These are phyloP conservation scores for Volvariella surrecta DNA, from an alignment of 1,284 basidiomycete genomes.

Conservation along the genomic window DNA sequence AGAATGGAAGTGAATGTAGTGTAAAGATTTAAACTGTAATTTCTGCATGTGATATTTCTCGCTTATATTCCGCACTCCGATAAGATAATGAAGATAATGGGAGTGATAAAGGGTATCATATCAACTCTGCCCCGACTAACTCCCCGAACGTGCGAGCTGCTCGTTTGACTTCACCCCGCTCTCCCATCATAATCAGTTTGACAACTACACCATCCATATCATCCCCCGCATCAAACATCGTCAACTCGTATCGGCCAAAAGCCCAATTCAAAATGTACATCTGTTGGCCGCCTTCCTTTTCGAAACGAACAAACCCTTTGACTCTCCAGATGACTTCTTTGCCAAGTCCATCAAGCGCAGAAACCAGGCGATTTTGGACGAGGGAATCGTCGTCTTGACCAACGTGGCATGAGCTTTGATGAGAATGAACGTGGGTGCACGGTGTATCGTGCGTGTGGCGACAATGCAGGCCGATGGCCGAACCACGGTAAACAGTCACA, in stretches of 20 bases:
- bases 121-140: too few relatives aligned
- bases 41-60: conserved; percentile 1
- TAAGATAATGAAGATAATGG: too few relatives aligned
- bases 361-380: conserved; percentile 21
- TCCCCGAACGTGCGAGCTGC: conserved; percentile 41
- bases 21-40: too few relatives aligned
- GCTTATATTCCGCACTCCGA: too few relatives aligned
- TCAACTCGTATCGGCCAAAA: conserved; percentile 77
- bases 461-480: conserved; percentile 9
- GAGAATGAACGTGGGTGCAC: conserved; percentile 6
- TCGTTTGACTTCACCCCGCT: conserved; percentile 68
- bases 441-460: conserved; percentile 23
- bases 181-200: conserved; percentile 80
- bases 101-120: too few relatives aligned
- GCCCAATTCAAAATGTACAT: conserved; percentile 81
- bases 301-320: conserved; percentile 74
- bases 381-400: not conserved
- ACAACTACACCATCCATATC: conserved; percentile 32
- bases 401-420: not conserved
- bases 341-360: conserved; percentile 45
- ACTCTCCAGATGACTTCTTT: conserved; percentile 70
- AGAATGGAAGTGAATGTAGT: too few relatives aligned
- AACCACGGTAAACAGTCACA: conserved; percentile 47
- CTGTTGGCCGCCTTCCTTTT: conserved; percentile 25
- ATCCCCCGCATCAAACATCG: conserved; percentile 23